Evolutionary conservation across 2,329 filamentous ascomycete genomes (phyloP), one percentile per base, ranked within the genome.

Genomic region (Dactylella cylindrospora): DNA sequence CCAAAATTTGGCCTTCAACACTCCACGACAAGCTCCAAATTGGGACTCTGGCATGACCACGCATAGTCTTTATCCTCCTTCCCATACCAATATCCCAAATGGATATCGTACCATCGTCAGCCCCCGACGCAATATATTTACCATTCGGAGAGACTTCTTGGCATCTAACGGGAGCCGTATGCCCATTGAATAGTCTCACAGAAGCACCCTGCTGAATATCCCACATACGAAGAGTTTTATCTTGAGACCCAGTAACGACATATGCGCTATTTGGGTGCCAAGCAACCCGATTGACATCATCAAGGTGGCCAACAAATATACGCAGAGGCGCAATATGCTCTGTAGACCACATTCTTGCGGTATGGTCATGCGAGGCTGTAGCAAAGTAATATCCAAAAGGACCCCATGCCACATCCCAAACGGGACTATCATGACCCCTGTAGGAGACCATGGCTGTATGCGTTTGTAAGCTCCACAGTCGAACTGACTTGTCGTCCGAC

Each of bases 221-320:
- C 93, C 93, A 98, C 91, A 98, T 97, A 23, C 93, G 85, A 26
- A 97, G 88, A 0, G 90, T 93, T 73, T 91, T 91, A 73, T 98
- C 90, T 67, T 87, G 87, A 9, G 89, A 94, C 2, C 87, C 90
- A 0, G 93, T 96, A 73, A 98, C 96, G 36, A 96, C 77, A 69
- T 97, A 98, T 4, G 86, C 83, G 13, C 88, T 89, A 71, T 98
- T 98, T 0, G 91, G 89, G 70, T 98, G 93, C 84, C 93, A 98
- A 10, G 86, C 79, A n/a, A 96, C 79, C 35, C 84, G 84, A 45
- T 94, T 94, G n/a, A 96, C 88, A 67, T 89, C 85, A 15, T 90
- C 88, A 68, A 97, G 90, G 70, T 98, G 93, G 0, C 93, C 93
- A 2, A 91, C 88, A 65, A 96, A 84, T 41, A 97, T 81, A 35